Evolutionary conservation across 2,329 filamentous ascomycete genomes (phyloP).

Genomic region (Talaromyces funiculosus): DNA sequence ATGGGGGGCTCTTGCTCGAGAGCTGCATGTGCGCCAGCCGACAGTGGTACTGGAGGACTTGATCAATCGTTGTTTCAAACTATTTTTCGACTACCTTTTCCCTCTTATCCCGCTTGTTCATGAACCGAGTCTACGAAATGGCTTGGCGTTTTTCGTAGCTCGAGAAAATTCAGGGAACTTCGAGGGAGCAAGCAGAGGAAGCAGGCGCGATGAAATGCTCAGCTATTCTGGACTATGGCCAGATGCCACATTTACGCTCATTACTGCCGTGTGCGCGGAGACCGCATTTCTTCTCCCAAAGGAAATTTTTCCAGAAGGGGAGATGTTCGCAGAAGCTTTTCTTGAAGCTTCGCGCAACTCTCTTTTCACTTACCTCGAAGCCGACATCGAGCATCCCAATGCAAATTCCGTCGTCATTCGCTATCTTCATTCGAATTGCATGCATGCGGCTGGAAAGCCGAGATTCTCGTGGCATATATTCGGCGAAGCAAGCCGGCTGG

Average conservation of each 20-base stretch:
- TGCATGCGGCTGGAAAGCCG: slow-evolving; percentile 41
- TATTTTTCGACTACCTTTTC: slow-evolving; percentile 43
- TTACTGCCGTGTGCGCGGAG: slow-evolving; percentile 43
- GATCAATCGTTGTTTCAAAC: slow-evolving; percentile 29
- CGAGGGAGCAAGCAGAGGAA: not conserved
- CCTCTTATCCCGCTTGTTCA: slow-evolving; percentile 41
- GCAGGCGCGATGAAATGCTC: not conserved
- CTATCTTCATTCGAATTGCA: slow-evolving; percentile 44
- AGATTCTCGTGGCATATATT: slow-evolving; percentile 45
- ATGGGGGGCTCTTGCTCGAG: slow-evolving; percentile 16
- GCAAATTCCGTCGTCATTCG: slow-evolving; percentile 42
- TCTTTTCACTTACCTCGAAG: slow-evolving; percentile 37
- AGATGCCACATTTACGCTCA: slow-evolving; percentile 38
- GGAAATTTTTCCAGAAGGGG: slow-evolving; percentile 37
- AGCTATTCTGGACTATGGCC: slow-evolving; percentile 26
- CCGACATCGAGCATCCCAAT: slow-evolving; percentile 39
- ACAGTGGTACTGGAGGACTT: slow-evolving; percentile 13
- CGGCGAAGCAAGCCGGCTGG: slow-evolving; percentile 40
- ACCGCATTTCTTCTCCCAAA: slow-evolving; percentile 38
- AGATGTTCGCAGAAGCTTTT: slow-evolving; percentile 34
- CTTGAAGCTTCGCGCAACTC: slow-evolving; percentile 37
- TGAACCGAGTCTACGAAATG: slow-evolving; percentile 37
- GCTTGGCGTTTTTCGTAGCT: slow-evolving; percentile 28
- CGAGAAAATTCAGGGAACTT: not conserved
- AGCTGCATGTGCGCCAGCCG: slow-evolving; percentile 6